Percentiles rank a stretch among this genome's conserved stretches.
These are phyloP conservation scores for Tuber calosporum DNA, from an alignment of 495 filamentous ascomycete species.

Conservation along the genomic window DNA sequence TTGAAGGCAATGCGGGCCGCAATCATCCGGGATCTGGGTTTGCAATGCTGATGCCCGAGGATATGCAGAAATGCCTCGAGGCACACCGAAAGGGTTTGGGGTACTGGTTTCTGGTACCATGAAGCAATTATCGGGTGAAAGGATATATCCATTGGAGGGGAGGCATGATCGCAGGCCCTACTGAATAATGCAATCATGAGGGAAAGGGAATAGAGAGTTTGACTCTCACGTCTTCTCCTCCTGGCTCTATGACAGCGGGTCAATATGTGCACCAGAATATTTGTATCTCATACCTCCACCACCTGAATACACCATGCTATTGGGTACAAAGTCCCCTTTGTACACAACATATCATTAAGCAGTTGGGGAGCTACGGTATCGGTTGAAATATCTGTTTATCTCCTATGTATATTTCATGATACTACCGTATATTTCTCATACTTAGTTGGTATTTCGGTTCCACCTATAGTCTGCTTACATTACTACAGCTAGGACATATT, in stretches of 20 bases:
- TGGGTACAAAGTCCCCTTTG: too few species aligned
- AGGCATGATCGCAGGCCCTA: neutral
- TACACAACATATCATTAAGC: neutral
- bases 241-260: too few species aligned
- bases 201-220: too few species aligned
- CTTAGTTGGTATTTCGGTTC: too few species aligned
- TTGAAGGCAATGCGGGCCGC: neutral
- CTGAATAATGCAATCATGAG: neutral
- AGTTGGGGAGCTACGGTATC: neutral
- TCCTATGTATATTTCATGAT: too few species aligned
- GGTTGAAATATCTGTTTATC: fast-evolving
- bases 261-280: neutral
- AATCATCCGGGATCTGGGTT: neutral
- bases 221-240: too few species aligned
- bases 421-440: too few species aligned
- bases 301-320: neutral
- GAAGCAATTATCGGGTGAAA: neutral
- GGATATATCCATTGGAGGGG: fast-evolving
- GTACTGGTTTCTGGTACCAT: neutral
- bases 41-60: neutral
- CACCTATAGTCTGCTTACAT: too few species aligned
- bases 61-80: neutral
- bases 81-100: neutral
- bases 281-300: neutral
- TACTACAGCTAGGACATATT: neutral